Base-by-base conservation (phyloP, 1,139 yeast species). In the Pichia sp. region DNA sequence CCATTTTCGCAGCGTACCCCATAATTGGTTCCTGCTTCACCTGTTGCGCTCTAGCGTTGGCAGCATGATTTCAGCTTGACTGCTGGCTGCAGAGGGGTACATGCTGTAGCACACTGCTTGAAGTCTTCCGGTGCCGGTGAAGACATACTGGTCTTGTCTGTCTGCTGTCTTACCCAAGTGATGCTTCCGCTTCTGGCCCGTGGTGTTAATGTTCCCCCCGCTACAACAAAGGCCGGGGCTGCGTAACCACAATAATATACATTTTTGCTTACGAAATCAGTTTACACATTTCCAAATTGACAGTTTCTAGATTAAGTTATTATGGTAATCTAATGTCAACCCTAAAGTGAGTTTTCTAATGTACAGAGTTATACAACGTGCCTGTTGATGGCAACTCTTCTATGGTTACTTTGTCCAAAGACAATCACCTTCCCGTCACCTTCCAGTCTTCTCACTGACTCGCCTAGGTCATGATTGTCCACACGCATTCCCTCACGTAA, bases 381-480 rank as follows among this genome's bases (percentile, higher is more conserved):
- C 51, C 61, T 60, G 46, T 61, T 62, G 46, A 61, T 47, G 19
- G 89, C 77, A 52, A 89, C 78, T 29, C 83, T 78, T 69, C 92
- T 79, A 65, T 90, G 76, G 56, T 80, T 81, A 54, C 89, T 87
- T 57, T 85, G 90, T 19, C 96, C 96, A 47, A 82, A 75, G 51
- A 88, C 84, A 5, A 81, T 76, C 31, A 92, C 71, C 65, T 81
- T 81, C 50, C 90, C 92, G 66, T 90, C 97, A 57, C 83, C 87
- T 57, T 79, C 87, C 62, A 92, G 75, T 56, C 89, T 76, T 57
- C 84, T 77, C 55, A 92, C 68, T 1, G 84, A 85, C 48, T 84
- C 92, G 44, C 82, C 77, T 51, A 92, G 74, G 55, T 89, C 96
- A 50, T 73, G 67, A 64, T 84, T 80, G 63, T 90, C 96, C 8